Evolutionary conservation across 2,329 filamentous ascomycete species (phyloP), one percentile per base, ranked within the genome.

Genomic region (Beauveria bassiana): DNA sequence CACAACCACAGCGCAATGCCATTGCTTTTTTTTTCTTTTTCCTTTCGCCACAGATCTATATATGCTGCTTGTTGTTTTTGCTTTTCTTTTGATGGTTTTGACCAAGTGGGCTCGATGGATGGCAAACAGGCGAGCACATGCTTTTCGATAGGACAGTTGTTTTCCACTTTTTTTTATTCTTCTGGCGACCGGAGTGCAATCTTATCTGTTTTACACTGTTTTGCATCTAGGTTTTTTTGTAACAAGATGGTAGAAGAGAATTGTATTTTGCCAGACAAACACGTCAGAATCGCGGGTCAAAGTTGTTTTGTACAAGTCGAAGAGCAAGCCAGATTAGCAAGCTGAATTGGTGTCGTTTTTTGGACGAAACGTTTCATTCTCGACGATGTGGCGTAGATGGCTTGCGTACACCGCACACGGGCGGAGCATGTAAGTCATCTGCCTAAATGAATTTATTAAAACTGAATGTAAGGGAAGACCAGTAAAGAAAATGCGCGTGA

Each of bases 171-270:
- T 49, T 60, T 54, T 46, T 47, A 18, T 26, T 54, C 28, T 67
- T 77, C 77, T 77, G 78, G 78, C 78, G 77, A 79, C 75, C 75
- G 78, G 77, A 77, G 77, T 79, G 77, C 72, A 77, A 75, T 77
- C 76, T 69, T 74, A 73, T 72, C 22, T 59, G 45, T 59, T 51
- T 59, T 59, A 73, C 67, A 69, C 69, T 71, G 68, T 65, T 70
- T 65, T 65, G 65, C 62, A 50, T 43, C 54, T 62, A 64, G 59
- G 49, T 54, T 61, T 61, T 51, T 50, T 57, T 51, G 24, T 53
- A 34, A 53, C 34, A 42, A n/a, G 38, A 54, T 20, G 50, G 43
- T 53, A 54, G 34, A 26, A 54, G 47, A 47, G 49, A 61, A 28
- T 52, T 52, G 34, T 52, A 50, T 16, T 46, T 9, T 38, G 14